Evolutionary conservation across 2,329 filamentous ascomycete species (phyloP).

Genomic region (Apiospora pterosperma): DNA sequence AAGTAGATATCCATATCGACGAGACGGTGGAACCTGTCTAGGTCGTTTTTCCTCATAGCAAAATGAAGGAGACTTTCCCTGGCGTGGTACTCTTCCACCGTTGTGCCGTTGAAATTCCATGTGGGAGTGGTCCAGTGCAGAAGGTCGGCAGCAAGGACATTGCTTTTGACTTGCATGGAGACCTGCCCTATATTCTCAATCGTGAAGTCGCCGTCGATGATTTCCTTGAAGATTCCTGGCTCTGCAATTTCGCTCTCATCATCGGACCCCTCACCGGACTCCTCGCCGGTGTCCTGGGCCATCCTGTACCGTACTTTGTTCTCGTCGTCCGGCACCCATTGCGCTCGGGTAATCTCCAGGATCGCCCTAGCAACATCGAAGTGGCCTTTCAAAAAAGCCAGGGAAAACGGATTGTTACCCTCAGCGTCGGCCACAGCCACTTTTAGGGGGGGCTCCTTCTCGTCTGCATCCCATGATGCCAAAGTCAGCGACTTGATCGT

Average conservation of each 20-base stretch:
- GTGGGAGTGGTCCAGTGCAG: constrained; percentile 28
- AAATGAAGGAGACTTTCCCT: constrained; percentile 35
- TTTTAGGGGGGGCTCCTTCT: constrained; percentile 57
- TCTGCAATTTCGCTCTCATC: constrained; percentile 32
- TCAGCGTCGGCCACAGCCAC: constrained; percentile 55
- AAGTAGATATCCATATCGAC: constrained; percentile 52
- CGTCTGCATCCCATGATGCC: constrained; percentile 51
- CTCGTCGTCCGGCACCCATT: constrained; percentile 59
- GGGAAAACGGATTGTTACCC: constrained; percentile 58
- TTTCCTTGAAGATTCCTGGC: constrained; percentile 46
- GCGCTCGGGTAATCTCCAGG: constrained; percentile 66
- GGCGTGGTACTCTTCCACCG: neutral
- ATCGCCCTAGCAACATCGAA: constrained; percentile 60
- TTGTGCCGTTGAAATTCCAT: neutral
- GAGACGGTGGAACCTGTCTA: constrained; percentile 50
- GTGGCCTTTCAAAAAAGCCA: constrained; percentile 67
- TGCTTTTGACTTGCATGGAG: constrained; percentile 65
- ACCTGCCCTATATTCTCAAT: constrained; percentile 73
- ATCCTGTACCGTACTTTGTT: constrained; percentile 49
- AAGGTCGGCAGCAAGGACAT: constrained; percentile 50
- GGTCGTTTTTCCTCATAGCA: constrained; percentile 51
- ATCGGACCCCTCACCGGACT: constrained; percentile 33
- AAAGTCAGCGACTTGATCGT: constrained; percentile 64
- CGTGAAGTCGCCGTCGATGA: constrained; percentile 67
- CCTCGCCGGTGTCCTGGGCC: constrained; percentile 29